Evolutionary conservation across 768 basidiomycete species (phyloP), one percentile per base, ranked within the genome.

Genomic region (Dioszegia aurantiaca): DNA sequence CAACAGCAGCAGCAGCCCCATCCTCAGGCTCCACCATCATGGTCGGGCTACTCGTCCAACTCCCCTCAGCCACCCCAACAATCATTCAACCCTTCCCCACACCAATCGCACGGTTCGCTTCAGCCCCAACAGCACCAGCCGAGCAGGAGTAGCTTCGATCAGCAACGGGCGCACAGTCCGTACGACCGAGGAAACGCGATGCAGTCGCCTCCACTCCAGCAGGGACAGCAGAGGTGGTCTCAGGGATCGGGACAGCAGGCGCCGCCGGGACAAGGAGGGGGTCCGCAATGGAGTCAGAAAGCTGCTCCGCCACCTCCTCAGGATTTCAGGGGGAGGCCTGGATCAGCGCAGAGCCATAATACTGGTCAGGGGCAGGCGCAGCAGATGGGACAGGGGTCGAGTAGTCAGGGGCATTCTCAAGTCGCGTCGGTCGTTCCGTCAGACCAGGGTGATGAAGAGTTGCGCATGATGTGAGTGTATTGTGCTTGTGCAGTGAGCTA

Each of bases 381-480:
- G 41, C 37, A 44, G 26, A 6, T 6, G 33, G 33, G 33, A 14
- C 33, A 33, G 14, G 33, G 33, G 14, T 14, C 33, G 33, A 33
- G 33, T 33, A 42, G 37, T 33, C 49, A 33, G 51, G 51, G 51
- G n/a, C 51, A 42, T n/a, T 42, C 31, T 28, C 45, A 28, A 37
- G 24, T 24, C 24, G 40, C 48, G 40, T 17, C 58, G 56, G 6
- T 64, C 61, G 16, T 58, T 58, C 28, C 42, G 23, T 17, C 33
- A 41, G 21, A 23, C 4, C 44, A 45, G 23, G 56, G 46, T 3
- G 60, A 73, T 36, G 56, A 60, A 4, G 72, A 70, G 56, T 53
- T 73, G 27, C 39, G 62, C 31, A 21, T 27, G n/a, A 51, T 73
- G 72, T 73, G 55, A 63, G 64, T 68, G 12, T 19, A 17, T 12